These are phyloP conservation scores for Euphorbia neoarborescens DNA, from an alignment of 441 rosid genomes.

Conservation along the genomic window DNA sequence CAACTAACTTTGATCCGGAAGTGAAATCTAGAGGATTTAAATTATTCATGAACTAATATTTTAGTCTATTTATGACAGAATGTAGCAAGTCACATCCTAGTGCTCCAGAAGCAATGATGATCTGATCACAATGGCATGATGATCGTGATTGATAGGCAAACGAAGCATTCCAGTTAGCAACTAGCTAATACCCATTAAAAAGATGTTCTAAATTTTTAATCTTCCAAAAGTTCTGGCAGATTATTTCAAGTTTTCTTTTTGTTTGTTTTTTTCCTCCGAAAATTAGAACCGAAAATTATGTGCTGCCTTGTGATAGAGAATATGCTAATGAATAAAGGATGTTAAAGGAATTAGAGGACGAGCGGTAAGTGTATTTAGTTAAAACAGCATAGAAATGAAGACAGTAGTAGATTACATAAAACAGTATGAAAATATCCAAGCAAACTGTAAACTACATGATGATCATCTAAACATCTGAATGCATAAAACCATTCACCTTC, in stretches of 20 bases:
- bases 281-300: not conserved
- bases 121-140: not conserved
- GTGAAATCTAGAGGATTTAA: not conserved
- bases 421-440: not conserved
- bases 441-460: not conserved
- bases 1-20: not conserved
- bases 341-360: no score
- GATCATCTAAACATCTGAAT: slow-evolving; percentile 6
- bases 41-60: not conserved
- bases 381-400: not conserved
- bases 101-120: not conserved
- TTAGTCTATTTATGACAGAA: not conserved
- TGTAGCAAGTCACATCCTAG: not conserved
- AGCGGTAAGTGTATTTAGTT: no score
- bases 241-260: not conserved
- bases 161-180: not conserved
- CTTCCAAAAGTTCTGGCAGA: not conserved
- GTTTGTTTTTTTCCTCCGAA: not conserved
- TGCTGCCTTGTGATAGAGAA: not conserved
- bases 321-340: no score
- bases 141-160: not conserved
- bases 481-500: not conserved
- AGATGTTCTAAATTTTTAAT: not conserved
- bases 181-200: not conserved
- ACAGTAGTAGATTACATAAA: not conserved